A percentile compares a stretch with the other conserved stretches of the same genome.
These are phyloP conservation scores for Paecilomyces formosus DNA, from an alignment of 2,329 filamentous ascomycete species.

Conservation along the genomic window DNA sequence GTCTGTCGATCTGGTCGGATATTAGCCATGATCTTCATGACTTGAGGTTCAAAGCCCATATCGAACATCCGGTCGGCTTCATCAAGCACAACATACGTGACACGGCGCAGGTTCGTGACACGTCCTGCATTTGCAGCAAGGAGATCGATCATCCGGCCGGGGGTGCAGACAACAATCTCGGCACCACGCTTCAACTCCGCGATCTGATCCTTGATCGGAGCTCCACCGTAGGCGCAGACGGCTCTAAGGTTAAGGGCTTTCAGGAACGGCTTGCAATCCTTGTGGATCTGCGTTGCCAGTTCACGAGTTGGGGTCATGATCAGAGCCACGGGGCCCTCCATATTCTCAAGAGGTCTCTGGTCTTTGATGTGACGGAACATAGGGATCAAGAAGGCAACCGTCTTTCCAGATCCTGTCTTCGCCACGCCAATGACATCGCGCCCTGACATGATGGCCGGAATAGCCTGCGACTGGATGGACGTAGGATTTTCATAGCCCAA, in stretches of 20 bases:
- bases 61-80: conserved; percentile 99
- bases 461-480: conserved; percentile 88
- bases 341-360: conserved; percentile 70
- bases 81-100: conserved; percentile 91
- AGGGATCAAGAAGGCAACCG: conserved; percentile 85
- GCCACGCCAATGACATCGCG: conserved; percentile 93
- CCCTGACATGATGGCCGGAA: conserved; percentile 92
- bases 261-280: conserved; percentile 89
- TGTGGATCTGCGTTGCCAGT: conserved; percentile 85
- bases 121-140: conserved; percentile 88
- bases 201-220: conserved; percentile 95
- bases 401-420: conserved; percentile 97
- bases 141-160: conserved; percentile 91
- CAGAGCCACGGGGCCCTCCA: conserved; percentile 79
- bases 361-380: conserved; percentile 99
- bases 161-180: conserved; percentile 91
- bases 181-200: conserved; percentile 91
- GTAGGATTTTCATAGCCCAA: conserved; percentile 85
- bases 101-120: conserved; percentile 80
- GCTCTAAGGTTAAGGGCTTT: conserved; percentile 78
- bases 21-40: conserved; percentile 91
- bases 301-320: conserved; percentile 95
- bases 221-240: conserved; percentile 89
- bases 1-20: conserved; percentile 89
- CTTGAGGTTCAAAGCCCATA: conserved; percentile 98